These are phyloP conservation scores for Pseudogymnoascus sp. DNA, from an alignment of 2,329 filamentous ascomycete genomes.

Conservation along the genomic window DNA sequence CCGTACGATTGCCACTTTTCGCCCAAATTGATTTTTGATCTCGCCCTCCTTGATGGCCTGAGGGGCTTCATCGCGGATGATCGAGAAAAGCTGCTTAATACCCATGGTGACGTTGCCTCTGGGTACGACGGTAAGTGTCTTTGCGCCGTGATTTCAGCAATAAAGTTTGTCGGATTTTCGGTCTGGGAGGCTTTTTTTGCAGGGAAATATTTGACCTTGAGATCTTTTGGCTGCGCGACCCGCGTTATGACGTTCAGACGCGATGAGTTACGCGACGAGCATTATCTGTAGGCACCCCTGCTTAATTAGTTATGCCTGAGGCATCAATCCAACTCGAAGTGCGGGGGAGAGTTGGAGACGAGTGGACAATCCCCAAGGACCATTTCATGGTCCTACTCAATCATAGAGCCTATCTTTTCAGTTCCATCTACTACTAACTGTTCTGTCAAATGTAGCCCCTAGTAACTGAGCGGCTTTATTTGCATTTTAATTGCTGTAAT, in stretches of 20 bases:
- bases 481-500: too few species aligned
- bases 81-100: constrained; percentile 66
- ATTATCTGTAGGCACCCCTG: background rate
- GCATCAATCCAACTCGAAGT: background rate
- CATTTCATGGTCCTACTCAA: too few species aligned
- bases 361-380: background rate
- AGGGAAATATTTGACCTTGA: background rate
- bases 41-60: constrained; percentile 92
- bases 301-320: constrained; percentile 5
- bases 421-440: too few species aligned
- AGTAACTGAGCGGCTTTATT: too few species aligned
- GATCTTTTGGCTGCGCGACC: background rate
- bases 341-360: constrained; percentile 3
- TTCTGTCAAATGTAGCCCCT: too few species aligned
- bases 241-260: constrained; percentile 5
- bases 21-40: constrained; percentile 97
- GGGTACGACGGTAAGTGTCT: background rate
- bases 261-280: background rate
- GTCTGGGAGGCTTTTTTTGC: background rate
- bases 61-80: constrained; percentile 89
- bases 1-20: constrained; percentile 93
- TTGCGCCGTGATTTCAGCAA: background rate
- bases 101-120: constrained; percentile 38
- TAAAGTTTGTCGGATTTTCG: background rate
- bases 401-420: too few species aligned